phyloP scores from a whole-genome alignment of 441 rosid genomes.

The Gossypium laxum region DNA sequence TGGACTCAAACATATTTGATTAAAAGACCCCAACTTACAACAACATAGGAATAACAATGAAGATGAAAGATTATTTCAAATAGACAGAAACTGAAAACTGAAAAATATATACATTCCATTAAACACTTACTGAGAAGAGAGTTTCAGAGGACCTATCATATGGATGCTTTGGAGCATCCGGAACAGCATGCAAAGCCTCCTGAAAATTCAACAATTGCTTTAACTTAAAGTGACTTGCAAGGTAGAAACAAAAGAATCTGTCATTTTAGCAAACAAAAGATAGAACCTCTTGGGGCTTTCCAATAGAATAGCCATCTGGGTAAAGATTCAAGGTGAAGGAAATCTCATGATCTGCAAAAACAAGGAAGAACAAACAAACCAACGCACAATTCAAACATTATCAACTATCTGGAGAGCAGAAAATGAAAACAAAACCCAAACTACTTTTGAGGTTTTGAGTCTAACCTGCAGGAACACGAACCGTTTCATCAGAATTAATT shows the following conservation, averaged over 20 bases:
- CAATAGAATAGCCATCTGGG: conserved; percentile 65
- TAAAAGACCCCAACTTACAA: background rate
- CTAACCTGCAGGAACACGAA: conserved; percentile 27
- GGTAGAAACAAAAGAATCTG: conserved; percentile 12
- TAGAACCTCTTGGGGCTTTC: conserved; percentile 67
- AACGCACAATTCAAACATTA: background rate
- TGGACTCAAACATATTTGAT: background rate
- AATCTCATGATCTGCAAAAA: conserved; percentile 52
- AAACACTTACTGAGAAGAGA: conserved; percentile 53
- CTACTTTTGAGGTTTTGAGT: conserved; percentile 2
- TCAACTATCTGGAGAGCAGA: background rate
- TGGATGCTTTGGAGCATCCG: conserved; percentile 63
- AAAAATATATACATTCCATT: background rate
- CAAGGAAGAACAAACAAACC: conserved; percentile 17
- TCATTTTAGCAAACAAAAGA: background rate
- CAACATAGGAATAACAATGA: conserved; percentile 3
- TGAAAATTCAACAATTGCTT: conserved; percentile 23
- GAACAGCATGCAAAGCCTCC: conserved; percentile 32
- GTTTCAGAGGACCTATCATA: conserved; percentile 80
- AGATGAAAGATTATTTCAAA: background rate
- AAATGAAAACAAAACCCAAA: background rate
- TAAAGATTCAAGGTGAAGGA: conserved; percentile 69
- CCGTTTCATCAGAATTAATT: conserved; percentile 25
- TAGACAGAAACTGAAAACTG: background rate
- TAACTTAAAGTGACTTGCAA: conserved; percentile 12